Evolutionary conservation across 169 alveolate species (phyloP), one percentile per base, ranked within the genome.

Genomic region (Toxoplasma gondii): DNA sequence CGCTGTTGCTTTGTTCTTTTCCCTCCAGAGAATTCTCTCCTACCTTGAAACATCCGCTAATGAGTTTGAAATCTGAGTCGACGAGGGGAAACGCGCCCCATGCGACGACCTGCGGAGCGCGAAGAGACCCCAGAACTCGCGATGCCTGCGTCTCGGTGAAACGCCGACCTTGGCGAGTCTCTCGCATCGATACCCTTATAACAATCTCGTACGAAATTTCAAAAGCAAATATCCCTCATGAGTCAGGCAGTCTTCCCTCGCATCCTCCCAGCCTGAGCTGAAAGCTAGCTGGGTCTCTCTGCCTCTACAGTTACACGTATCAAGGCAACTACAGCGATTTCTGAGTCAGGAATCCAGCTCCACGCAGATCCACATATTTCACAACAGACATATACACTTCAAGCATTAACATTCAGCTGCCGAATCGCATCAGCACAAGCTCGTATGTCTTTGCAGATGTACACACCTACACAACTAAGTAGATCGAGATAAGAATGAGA

Each of bases 81-180:
- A 96, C 93, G 36, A 97, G 90, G 9, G 98, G 98, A 70, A 96
- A 97, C 83, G 97, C 94, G 1, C 96, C 88, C 98, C 97, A 93
- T 38, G 93, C 95, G 36, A 93, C 70, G 29, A 93, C 95, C 95
- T 93, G 95, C 39, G 38, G 29, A 39, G 29, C 49, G 90, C 82
- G 67, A 43, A 80, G 53, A 39, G n/a, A 90, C 53, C 41, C 24
- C 82, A 17, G 34, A 31, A 24, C 12, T 31, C 5, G 5, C n/a
- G 82, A 7, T 27, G 5, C 41, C 5, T 17, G 38, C 82, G 16
- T 31, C 82, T 69, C 41, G n/a, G 82, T 31, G 5, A 31, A 49
- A 49, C 22, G 58, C 58, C 4, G 22, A 49, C 58, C 58, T 49
- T 49, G 22, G 58, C 58, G 58, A 49, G 12, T 49, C 12, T 49